Evolutionary conservation across 768 basidiomycete genomes (phyloP).

Genomic region (Bullera alba): DNA sequence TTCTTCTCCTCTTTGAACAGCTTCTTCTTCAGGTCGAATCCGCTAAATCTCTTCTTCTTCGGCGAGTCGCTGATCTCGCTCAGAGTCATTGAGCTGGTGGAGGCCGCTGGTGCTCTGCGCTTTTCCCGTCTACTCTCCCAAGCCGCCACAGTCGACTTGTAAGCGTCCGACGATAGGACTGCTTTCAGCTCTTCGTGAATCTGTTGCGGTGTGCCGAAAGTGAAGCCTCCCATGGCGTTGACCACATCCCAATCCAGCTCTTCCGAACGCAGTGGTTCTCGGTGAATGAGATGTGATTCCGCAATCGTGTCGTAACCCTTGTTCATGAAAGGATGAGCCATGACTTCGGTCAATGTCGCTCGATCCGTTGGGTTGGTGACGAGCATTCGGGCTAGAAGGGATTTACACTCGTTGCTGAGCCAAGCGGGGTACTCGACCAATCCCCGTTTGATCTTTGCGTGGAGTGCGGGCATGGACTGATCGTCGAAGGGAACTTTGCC

Average conservation of each 20-base stretch:
- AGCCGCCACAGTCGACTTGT: slow-evolving; percentile 61
- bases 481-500: slow-evolving; percentile 99
- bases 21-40: slow-evolving; percentile 84
- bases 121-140: slow-evolving; percentile 60
- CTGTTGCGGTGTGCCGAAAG: slow-evolving; percentile 83
- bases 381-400: slow-evolving; percentile 86
- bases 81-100: slow-evolving; percentile 22
- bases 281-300: slow-evolving; percentile 74
- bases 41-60: slow-evolving; percentile 75
- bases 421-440: slow-evolving; percentile 95
- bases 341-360: slow-evolving; percentile 74
- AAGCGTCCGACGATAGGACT: slow-evolving; percentile 70
- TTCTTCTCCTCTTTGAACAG: slow-evolving; percentile 54
- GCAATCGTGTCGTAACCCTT: slow-evolving; percentile 77
- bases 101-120: slow-evolving; percentile 21
- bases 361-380: slow-evolving; percentile 84
- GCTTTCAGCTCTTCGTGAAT: slow-evolving; percentile 66
- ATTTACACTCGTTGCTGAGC: slow-evolving; percentile 93
- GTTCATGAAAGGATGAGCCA: slow-evolving; percentile 84
- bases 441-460: slow-evolving; percentile 97
- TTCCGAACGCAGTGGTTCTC: slow-evolving; percentile 79
- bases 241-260: slow-evolving; percentile 84
- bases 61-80: slow-evolving; percentile 47
- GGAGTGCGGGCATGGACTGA: slow-evolving; percentile 96
- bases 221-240: slow-evolving; percentile 88